Conservation (phyloP, 495 filamentous ascomycete species). For the Penicillium subrubescens region DNA sequence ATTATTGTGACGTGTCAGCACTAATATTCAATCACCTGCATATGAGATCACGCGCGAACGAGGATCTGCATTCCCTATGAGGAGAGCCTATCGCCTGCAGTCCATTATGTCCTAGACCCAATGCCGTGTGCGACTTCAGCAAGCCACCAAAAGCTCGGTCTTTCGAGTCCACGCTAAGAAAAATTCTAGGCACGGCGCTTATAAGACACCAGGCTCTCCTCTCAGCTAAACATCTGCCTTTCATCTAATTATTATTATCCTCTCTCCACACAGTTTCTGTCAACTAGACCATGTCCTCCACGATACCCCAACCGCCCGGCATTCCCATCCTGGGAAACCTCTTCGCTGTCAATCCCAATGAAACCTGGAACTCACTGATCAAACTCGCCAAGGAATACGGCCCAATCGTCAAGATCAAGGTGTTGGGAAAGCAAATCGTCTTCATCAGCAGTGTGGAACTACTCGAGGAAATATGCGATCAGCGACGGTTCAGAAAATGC, state of each 20-base stretch:
- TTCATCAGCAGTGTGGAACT: conserved; percentile 58
- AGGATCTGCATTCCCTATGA: background rate
- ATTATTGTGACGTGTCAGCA: background rate
- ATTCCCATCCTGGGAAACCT: conserved; percentile 72
- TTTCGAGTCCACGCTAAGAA: too few species aligned
- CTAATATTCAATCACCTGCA: background rate
- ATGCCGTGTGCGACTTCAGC: background rate
- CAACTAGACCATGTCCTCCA: conserved; percentile 16
- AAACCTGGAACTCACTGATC: conserved; percentile 64
- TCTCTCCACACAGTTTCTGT: background rate
- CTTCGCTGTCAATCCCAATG: conserved; percentile 59
- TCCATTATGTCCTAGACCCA: background rate
- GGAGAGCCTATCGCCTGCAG: background rate
- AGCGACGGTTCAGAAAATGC: conserved; percentile 68
- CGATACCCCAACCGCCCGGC: conserved; percentile 29
- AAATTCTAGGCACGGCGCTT: background rate
- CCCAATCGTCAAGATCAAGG: conserved; percentile 70
- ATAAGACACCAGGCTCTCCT: background rate
- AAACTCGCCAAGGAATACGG: conserved; percentile 66
- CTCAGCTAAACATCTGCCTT: background rate
- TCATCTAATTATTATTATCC: background rate
- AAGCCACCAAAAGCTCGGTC: background rate
- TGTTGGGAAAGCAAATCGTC: conserved; percentile 52
- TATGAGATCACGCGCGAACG: background rate
- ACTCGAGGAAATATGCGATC: conserved; percentile 71